Evolutionary conservation across 2,329 filamentous ascomycete species (phyloP), one percentile per base, ranked within the genome.

Genomic region (Arthrobotrys sphaeroides): DNA sequence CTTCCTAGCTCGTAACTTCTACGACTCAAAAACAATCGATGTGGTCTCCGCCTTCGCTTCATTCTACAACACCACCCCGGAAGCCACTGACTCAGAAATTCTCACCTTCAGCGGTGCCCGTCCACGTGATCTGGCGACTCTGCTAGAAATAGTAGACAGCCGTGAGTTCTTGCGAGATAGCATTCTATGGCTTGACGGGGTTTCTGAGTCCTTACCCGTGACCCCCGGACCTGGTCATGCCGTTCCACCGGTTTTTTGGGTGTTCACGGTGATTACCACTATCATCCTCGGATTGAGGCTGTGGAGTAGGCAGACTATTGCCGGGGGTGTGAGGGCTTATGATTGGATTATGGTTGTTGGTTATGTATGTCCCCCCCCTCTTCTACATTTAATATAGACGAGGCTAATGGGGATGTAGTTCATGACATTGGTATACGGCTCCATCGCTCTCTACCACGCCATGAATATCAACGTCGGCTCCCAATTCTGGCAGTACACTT

Each of bases 341-440:
- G 73, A 77, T 40, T 77, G 73, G 73, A 49, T 72, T 24, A 77
- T 77, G 60, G 73, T 77, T 45, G 16, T 62, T 12, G 73, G 73
- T 31, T 77, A 69, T 59, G 73, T 77, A 65, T 51, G 61, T 61
- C 40, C 2, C 2, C 13, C 3, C 16, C 49, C n/a, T 28, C 5
- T 7, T 16, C 6, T 6, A 16, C 16, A 26, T 49, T 3, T 20
- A 26, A 20, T 24, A 24, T 4, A 1, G 7, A 3, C 33, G 12
- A 22, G 2, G 36, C 5, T 13, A 3, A 18, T 33, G 12, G 13
- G 31, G 4, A 18, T 0, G 16, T 28, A 75, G 72, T 20, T 69
- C 20, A 69, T 75, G 72, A 65, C 72, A 16, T 16, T 75, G 2
- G 64, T 57, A 7, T 64, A 69, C 24, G 57, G 72, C 6, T 64